A percentile compares a stretch with the other conserved stretches of the same genome.
Conservation (phyloP, 2,329 filamentous ascomycete species). For the Magnaporthiopsis rhizophila region DNA sequence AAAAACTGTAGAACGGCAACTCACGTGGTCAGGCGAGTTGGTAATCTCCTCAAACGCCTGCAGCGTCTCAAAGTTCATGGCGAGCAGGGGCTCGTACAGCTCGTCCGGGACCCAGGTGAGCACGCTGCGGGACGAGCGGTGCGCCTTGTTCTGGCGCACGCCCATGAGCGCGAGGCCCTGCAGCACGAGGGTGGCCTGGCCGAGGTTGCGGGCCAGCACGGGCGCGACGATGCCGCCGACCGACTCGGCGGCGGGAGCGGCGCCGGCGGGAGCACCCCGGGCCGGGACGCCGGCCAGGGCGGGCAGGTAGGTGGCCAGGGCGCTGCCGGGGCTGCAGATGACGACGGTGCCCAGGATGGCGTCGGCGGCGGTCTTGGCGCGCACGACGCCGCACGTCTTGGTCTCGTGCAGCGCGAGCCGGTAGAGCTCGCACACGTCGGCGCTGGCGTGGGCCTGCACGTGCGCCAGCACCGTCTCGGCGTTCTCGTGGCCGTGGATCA, state of each 20-base stretch:
- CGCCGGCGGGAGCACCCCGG: slow-evolving; percentile 30
- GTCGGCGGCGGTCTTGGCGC: slow-evolving; percentile 66
- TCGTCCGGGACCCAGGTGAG: slow-evolving; percentile 75
- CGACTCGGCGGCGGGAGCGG: slow-evolving; percentile 22
- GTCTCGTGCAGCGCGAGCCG: slow-evolving; percentile 63
- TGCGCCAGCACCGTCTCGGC: slow-evolving; percentile 66
- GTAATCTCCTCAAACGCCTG: slow-evolving; percentile 79
- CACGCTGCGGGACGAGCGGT: slow-evolving; percentile 65
- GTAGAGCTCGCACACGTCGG: slow-evolving; percentile 75
- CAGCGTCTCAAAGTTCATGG: slow-evolving; percentile 73
- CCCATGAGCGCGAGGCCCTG: slow-evolving; percentile 77
- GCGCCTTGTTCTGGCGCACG: slow-evolving; percentile 71
- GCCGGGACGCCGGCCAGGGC: slow-evolving; percentile 31
- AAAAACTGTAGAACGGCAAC: slow-evolving; percentile 14
- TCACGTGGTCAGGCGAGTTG: slow-evolving; percentile 47
- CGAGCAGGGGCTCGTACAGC: slow-evolving; percentile 62
- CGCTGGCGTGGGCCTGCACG: slow-evolving; percentile 64
- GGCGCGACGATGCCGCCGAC: slow-evolving; percentile 71
- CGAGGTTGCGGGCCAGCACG: slow-evolving; percentile 47
- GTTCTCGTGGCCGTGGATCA: slow-evolving; percentile 63
- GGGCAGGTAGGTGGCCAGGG: slow-evolving; percentile 62
- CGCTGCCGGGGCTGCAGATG: slow-evolving; percentile 64
- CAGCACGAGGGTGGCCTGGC: slow-evolving; percentile 60
- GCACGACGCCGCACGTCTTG: slow-evolving; percentile 70
- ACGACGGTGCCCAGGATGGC: slow-evolving; percentile 67